Conservation (phyloP, 2,329 filamentous ascomycete genomes). For the Calonectria leucothoes region DNA sequence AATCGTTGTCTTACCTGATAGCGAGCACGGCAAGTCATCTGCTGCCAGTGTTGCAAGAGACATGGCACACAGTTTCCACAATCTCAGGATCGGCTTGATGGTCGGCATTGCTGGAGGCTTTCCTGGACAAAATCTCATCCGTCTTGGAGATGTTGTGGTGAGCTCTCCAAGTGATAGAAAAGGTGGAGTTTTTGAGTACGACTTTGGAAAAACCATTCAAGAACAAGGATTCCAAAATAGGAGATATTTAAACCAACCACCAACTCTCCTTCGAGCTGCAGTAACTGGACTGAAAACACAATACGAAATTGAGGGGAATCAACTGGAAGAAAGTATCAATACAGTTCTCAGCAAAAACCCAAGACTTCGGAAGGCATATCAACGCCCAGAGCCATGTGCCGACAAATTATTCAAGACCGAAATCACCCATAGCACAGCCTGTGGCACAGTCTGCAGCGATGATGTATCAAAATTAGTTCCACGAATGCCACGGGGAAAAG, state of each 20-base stretch:
- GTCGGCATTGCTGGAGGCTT: neutral
- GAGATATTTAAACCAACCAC: neutral
- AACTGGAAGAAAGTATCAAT: neutral
- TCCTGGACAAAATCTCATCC: neutral
- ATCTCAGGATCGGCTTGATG: neutral
- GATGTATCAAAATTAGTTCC: neutral
- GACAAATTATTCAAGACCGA: neutral
- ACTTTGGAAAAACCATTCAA: neutral
- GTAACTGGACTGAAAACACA: neutral
- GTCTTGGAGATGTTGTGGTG: neutral
- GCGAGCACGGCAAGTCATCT: neutral
- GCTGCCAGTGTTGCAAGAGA: neutral
- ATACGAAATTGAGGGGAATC: neutral
- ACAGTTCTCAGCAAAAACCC: neutral
- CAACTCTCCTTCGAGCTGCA: neutral
- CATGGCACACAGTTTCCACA: neutral
- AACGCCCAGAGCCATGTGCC: neutral
- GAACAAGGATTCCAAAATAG: neutral
- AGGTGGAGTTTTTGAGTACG: neutral
- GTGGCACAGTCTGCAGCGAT: neutral
- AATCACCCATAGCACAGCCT: neutral
- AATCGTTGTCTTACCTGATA: neutral
- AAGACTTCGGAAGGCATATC: neutral
- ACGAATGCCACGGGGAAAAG: neutral
- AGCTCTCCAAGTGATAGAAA: neutral